Evolutionary conservation across 106 monocot genomes (phyloP).

Genomic region (Acorus gramineus): DNA sequence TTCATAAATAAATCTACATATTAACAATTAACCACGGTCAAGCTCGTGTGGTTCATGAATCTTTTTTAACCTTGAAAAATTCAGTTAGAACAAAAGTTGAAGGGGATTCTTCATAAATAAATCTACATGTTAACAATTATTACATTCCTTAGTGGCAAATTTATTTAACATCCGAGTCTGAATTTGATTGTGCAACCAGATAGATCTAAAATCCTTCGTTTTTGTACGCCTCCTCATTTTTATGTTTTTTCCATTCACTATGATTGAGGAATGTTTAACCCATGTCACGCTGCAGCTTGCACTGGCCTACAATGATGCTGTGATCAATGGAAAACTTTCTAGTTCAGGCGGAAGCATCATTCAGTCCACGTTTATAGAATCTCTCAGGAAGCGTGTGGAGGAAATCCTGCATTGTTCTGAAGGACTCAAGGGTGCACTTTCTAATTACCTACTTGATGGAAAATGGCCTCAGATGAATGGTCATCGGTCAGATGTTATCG

Average conservation of each 20-base stretch:
- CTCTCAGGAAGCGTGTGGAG: slow-evolving; percentile 62
- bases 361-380: slow-evolving; percentile 66
- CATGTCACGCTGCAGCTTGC: slow-evolving; percentile 46
- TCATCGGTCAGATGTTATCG: slow-evolving; percentile 20
- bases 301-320: slow-evolving; percentile 75
- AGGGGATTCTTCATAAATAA: too few species aligned
- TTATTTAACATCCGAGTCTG: too few species aligned
- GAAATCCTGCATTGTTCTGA: slow-evolving; percentile 33
- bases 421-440: slow-evolving; percentile 19
- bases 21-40: too few species aligned
- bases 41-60: too few species aligned
- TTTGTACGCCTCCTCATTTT: too few species aligned
- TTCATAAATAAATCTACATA: too few species aligned
- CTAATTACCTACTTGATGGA: slow-evolving; percentile 33
- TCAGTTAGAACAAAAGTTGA: too few species aligned
- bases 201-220: too few species aligned
- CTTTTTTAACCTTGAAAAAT: too few species aligned
- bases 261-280: neutral
- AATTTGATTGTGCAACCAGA: too few species aligned
- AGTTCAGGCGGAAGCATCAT: slow-evolving; percentile 40
- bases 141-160: too few species aligned
- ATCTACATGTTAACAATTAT: too few species aligned
- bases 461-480: slow-evolving; percentile 32
- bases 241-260: neutral
- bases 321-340: slow-evolving; percentile 40